Evolutionary conservation across 2,329 filamentous ascomycete species (phyloP), one percentile per base, ranked within the genome.

Genomic region (Fonsecaea monophora): DNA sequence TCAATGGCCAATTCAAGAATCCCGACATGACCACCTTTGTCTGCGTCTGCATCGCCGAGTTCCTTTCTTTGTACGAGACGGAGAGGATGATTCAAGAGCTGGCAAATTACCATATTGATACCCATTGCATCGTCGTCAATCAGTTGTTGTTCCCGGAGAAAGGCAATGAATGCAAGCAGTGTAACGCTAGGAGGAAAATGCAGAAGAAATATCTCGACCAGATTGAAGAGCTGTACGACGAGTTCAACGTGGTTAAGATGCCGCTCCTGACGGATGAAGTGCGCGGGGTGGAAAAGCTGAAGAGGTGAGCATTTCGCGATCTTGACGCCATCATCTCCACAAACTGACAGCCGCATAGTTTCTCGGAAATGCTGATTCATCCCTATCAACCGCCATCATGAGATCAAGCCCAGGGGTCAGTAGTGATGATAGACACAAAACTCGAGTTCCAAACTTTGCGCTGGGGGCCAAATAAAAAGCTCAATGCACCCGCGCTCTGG

Each of bases 1-100:
- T 99, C 75, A 99, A 99, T 83, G 87, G 91, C 58, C 95, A 99
- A 80, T 99, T 99, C 87, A 97, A 99, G 85, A 92, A 99, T 77
- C 90, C 95, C 64, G 90, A 93, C 72, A 87, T 97, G 74, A 97
- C 94, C 25, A 99, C 95, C 0, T 99, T 99, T 76, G 93, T 99
- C 62, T 98, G 95, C 78, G 95, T 99, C 68, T 97, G 95, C 80
- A 99, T 99, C 78, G 92, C 95, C 61, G 95, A 99, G 81, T 99
- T 99, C 83, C 81, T 99, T 74, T 94, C 90, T 42, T 85, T 99
- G 60, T 99, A 99, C 83, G 95, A 99, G 85, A 99, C 95, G 69
- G 95, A 99, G 84, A 91, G 95, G 75, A 98, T 99, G 95, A 98
- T 99, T 75, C 95, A 99, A 84, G 95, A 99, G 83, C 85, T 99